phyloP scores from a whole-genome alignment of 116 monocot species.

The Papilionanthe hybrid region DNA sequence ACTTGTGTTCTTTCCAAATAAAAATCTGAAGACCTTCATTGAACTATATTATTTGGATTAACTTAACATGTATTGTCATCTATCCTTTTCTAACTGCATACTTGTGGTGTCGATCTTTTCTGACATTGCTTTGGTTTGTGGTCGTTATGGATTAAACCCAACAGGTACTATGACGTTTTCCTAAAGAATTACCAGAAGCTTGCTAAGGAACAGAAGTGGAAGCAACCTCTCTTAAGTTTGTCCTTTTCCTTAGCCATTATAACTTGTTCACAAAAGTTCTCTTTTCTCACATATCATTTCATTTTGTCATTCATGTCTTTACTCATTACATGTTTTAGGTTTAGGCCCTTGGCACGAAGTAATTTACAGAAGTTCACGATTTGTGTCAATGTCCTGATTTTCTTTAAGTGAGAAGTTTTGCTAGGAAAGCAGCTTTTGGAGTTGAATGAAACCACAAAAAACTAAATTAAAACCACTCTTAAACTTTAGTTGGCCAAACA shows the following conservation, averaged over 20 bases:
- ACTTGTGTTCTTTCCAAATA: not conserved
- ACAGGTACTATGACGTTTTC: constrained; percentile 86
- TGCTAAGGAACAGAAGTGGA: constrained; percentile 54
- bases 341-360: not conserved
- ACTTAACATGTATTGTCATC: not conserved
- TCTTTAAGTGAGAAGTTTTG: not conserved
- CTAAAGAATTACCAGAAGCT: constrained; percentile 60
- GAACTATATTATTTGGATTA: not conserved
- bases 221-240: constrained; percentile 72
- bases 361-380: not conserved
- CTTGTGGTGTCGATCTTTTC: not conserved
- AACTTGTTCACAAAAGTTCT: not conserved
- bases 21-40: not conserved
- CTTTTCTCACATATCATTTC: not conserved
- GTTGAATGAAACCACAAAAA: too few species aligned
- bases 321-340: not conserved
- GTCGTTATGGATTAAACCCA: not conserved
- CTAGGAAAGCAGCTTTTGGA: not conserved
- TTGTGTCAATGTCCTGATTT: not conserved
- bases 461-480: too few species aligned
- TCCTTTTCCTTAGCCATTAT: not conserved
- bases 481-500: too few species aligned
- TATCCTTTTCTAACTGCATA: not conserved
- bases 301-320: not conserved
- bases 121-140: not conserved